Conservation (phyloP, 345 rosid species). For the Reutealis trisperma region DNA sequence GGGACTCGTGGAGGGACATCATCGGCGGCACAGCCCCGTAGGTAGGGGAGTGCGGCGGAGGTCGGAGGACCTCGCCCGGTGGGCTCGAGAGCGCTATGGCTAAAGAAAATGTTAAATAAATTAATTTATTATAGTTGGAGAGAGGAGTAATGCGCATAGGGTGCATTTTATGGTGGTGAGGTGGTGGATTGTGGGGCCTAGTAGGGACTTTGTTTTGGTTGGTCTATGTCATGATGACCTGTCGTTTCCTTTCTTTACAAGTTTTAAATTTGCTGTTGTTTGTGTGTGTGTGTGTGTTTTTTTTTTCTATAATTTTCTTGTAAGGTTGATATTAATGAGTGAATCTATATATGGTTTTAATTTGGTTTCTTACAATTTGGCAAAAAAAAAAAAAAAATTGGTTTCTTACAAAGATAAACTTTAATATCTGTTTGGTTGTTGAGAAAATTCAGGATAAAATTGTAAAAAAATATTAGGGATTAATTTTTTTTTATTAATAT, state of each 20-base stretch:
- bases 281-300: neutral
- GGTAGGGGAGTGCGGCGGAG: constrained; percentile 23
- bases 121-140: neutral
- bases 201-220: constrained; percentile 15
- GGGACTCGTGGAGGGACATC: constrained; percentile 13
- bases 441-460: neutral
- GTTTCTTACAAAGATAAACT: neutral
- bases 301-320: neutral
- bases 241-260: constrained; percentile 14
- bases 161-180: constrained; percentile 11
- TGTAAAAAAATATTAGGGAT: too few species aligned
- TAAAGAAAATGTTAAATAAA: neutral
- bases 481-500: too few species aligned
- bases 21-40: constrained; percentile 5
- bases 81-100: constrained; percentile 24
- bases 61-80: constrained; percentile 34
- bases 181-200: constrained; percentile 18
- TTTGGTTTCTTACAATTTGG: too few species aligned
- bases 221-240: constrained; percentile 24
- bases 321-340: neutral
- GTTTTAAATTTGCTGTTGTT: neutral
- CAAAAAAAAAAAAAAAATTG: neutral
- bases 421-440: neutral
- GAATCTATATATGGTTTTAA: too few species aligned
- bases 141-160: neutral